Evolutionary conservation across 2,329 filamentous ascomycete genomes (phyloP).

Genomic region (Colletotrichum gigasporum): DNA sequence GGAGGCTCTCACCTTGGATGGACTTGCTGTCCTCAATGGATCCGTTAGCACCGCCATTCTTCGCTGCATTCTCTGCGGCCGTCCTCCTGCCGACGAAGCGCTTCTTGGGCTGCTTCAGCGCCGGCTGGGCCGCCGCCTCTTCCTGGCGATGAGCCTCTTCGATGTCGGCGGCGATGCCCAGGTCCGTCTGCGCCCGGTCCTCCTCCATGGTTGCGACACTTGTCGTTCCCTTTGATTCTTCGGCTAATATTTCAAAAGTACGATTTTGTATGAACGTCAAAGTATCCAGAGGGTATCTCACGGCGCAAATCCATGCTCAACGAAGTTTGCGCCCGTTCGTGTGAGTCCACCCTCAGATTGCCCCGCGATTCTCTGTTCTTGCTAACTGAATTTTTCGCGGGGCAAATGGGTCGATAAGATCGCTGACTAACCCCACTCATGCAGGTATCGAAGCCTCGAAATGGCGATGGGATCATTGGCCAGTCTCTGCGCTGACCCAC

Average conservation of each 20-base stretch:
- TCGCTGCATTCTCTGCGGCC: slow-evolving; percentile 63
- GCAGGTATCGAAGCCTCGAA: slow-evolving; percentile 10
- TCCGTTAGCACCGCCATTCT: slow-evolving; percentile 44
- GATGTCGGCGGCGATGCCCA: slow-evolving; percentile 75
- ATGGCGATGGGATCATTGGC: background rate
- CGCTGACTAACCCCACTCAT: background rate
- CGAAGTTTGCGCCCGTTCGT: background rate
- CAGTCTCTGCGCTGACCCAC: background rate
- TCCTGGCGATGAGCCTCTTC: slow-evolving; percentile 56
- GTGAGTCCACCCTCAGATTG: slow-evolving; percentile 1
- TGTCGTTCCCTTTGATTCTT: background rate
- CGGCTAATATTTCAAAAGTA: too few species aligned
- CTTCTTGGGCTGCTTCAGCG: slow-evolving; percentile 81
- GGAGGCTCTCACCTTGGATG: slow-evolving; percentile 56
- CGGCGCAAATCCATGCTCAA: background rate
- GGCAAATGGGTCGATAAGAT: slow-evolving; percentile 23
- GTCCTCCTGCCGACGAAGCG: slow-evolving; percentile 88
- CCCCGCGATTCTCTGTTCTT: slow-evolving; percentile 18
- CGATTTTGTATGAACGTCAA: background rate
- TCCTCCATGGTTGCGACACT: slow-evolving; percentile 70
- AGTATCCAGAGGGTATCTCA: background rate
- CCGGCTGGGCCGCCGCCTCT: slow-evolving; percentile 44
- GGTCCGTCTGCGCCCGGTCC: slow-evolving; percentile 74
- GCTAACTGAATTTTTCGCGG: slow-evolving; percentile 30
- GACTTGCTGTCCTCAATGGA: slow-evolving; percentile 69